phyloP scores from a whole-genome alignment of 2,329 filamentous ascomycete genomes.

The Pleurostoma richardsiae region DNA sequence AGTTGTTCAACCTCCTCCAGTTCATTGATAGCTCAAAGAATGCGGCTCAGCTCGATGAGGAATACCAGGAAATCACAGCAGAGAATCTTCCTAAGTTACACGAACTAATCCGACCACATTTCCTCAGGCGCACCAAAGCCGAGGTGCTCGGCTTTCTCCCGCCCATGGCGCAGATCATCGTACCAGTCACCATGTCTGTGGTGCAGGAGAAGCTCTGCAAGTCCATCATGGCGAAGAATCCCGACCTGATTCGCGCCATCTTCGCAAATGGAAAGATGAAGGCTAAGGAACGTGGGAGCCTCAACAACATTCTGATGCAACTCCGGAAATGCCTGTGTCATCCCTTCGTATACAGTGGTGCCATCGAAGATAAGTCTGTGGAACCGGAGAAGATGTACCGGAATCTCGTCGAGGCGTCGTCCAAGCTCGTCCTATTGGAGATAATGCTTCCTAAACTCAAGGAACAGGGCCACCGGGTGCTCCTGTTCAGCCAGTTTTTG shows the following conservation, averaged over 20 bases:
- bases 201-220: slow-evolving; percentile 93
- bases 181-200: slow-evolving; percentile 92
- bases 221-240: slow-evolving; percentile 87
- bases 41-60: slow-evolving; percentile 67
- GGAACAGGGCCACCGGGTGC: slow-evolving; percentile 79
- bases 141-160: slow-evolving; percentile 89
- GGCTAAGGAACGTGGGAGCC: slow-evolving; percentile 66
- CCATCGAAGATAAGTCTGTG: slow-evolving; percentile 77
- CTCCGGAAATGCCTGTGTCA: slow-evolving; percentile 92
- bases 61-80: slow-evolving; percentile 73
- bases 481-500: slow-evolving; percentile 95
- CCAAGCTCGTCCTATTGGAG: slow-evolving; percentile 80
- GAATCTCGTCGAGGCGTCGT: slow-evolving; percentile 86
- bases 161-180: slow-evolving; percentile 88
- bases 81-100: slow-evolving; percentile 81
- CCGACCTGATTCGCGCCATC: slow-evolving; percentile 81
- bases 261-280: slow-evolving; percentile 67
- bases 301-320: slow-evolving; percentile 95
- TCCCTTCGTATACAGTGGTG: slow-evolving; percentile 87
- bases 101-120: slow-evolving; percentile 70
- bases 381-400: slow-evolving; percentile 60
- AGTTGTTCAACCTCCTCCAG: slow-evolving; percentile 94
- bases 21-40: slow-evolving; percentile 74
- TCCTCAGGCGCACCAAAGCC: slow-evolving; percentile 74
- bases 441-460: slow-evolving; percentile 83